Evolutionary conservation across 2,329 filamentous ascomycete species (phyloP), one percentile per base, ranked within the genome.

Genomic region (Orbilia quercus): DNA sequence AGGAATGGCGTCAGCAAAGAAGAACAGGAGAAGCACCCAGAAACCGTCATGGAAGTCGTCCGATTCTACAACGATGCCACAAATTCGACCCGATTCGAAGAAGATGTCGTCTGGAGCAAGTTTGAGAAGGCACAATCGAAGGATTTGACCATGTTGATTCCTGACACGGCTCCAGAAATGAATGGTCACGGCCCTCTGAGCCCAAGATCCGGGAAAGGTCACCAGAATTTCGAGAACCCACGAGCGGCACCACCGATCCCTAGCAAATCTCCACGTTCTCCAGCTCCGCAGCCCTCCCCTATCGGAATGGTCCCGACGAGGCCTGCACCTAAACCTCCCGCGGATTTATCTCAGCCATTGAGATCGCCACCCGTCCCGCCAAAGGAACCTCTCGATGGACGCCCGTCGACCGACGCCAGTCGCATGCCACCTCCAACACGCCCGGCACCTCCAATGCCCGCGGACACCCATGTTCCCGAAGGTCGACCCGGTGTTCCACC

Each of bases 61-160:
- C 91, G 90, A 71, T 98, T 98, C 80, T 98, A 96, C 84, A 96
- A 97, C 81, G 94, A 96, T 82, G 96, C 92, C 76, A 90, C 91
- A 23, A 91, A 94, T 77, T 87, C 85, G 77, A 88, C 87, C 70
- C 36, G 67, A 38, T 72, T 65, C 54, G 87, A 88, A 74, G 92
- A 97, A 79, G 91, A 96, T 79, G 90, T 91, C 78, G 90, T 95
- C 66, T 91, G 95, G 84, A 93, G 98, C 81, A 99, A 99, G 81
- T 97, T 99, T 80, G 92, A 96, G 78, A 89, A 96, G 82, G 92
- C 90, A 59, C 88, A 89, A 78, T 85, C 89, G 7, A 73, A 65
- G 16, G 69, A 73, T 31, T 34, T 72, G n/a, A 74, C 70, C 1
- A 74, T 67, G 82, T 83, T 66, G 81, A 82, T 75, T 81, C 79